phyloP scores from a whole-genome alignment of 805 yeast genomes.

The Schizosaccharomyces japonicus region DNA sequence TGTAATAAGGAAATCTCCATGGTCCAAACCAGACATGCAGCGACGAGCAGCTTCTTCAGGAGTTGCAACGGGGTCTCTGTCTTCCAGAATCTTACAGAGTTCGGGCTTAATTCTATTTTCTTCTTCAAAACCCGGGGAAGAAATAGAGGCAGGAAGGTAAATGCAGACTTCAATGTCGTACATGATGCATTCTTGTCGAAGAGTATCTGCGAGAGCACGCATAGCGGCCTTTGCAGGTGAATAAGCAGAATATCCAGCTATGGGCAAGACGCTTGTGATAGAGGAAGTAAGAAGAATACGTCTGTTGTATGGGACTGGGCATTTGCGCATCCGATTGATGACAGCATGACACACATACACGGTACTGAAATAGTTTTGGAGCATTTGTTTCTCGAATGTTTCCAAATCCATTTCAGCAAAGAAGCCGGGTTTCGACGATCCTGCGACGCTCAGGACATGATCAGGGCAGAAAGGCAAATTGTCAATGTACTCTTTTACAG shows the following conservation, averaged over 20 bases:
- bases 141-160: slow-evolving; percentile 72
- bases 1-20: slow-evolving; percentile 48
- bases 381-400: background rate
- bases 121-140: slow-evolving; percentile 60
- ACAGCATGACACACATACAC: slow-evolving; percentile 2
- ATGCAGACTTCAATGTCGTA: slow-evolving; percentile 47
- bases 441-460: background rate
- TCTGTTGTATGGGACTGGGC: slow-evolving; percentile 13
- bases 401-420: background rate
- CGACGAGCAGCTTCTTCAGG: slow-evolving; percentile 42
- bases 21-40: slow-evolving; percentile 29
- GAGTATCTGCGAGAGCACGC: slow-evolving; percentile 43
- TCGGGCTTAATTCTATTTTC: slow-evolving; percentile 72
- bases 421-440: background rate
- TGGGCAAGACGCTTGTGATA: slow-evolving; percentile 58
- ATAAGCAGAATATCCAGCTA: slow-evolving; percentile 77
- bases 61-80: slow-evolving; percentile 47
- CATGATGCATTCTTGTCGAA: slow-evolving; percentile 60
- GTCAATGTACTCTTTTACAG: background rate
- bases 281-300: slow-evolving; percentile 49
- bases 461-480: background rate
- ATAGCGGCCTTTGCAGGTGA: slow-evolving; percentile 76
- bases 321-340: background rate
- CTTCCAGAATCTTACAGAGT: slow-evolving; percentile 65
- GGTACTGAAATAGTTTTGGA: background rate